These are phyloP conservation scores for Solanum ossicruentum DNA, from an alignment of 257 asterid genomes.

Conservation along the genomic window DNA sequence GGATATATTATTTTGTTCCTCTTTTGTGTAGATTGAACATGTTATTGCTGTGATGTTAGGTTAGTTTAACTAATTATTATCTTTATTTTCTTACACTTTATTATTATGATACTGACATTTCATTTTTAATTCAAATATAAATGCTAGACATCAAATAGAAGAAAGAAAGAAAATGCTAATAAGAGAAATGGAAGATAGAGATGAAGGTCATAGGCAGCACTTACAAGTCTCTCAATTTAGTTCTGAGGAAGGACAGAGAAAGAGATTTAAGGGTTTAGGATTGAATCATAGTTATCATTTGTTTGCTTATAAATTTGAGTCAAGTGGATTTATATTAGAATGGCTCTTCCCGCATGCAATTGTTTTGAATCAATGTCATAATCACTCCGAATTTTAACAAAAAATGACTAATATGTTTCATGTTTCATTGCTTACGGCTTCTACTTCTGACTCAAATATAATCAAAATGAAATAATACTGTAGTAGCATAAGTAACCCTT, in stretches of 20 bases:
- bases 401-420: too few species aligned
- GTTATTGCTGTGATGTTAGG: too few species aligned
- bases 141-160: constrained; percentile 34
- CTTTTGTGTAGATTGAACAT: too few species aligned
- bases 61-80: too few species aligned
- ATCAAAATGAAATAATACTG: not conserved
- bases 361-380: too few species aligned
- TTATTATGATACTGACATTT: too few species aligned
- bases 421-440: too few species aligned
- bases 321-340: not conserved
- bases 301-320: not conserved
- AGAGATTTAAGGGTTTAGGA: constrained; percentile 36
- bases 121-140: too few species aligned
- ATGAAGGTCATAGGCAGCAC: constrained; percentile 29
- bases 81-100: too few species aligned
- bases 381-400: too few species aligned
- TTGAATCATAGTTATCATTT: not conserved
- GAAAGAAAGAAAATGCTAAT: constrained; percentile 40
- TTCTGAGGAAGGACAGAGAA: constrained; percentile 52
- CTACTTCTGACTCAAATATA: too few species aligned
- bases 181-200: constrained; percentile 26
- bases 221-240: constrained; percentile 30
- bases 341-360: not conserved
- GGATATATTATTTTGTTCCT: too few species aligned
- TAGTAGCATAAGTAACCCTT: not conserved